Evolutionary conservation across 2,329 filamentous ascomycete genomes (phyloP).

Genomic region (Pseudogymnoascus sp.): DNA sequence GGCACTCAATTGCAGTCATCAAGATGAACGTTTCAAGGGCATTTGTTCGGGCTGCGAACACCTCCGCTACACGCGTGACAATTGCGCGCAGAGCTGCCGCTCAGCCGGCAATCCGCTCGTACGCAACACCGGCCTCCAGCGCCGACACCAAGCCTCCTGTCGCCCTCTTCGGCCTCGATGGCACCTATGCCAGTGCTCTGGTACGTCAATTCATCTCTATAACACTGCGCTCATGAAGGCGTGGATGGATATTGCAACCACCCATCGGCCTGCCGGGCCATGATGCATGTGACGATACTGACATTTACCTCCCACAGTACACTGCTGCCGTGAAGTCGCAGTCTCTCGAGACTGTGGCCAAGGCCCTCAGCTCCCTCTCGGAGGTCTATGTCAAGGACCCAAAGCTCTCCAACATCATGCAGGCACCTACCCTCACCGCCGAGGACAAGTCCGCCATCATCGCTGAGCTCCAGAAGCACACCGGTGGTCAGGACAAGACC

Average conservation of each 20-base stretch:
- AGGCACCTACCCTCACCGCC: slow-evolving; percentile 68
- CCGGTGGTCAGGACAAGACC: slow-evolving; percentile 60
- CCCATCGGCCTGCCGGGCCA: not conserved
- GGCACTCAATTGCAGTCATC: slow-evolving; percentile 23
- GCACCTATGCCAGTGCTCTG: slow-evolving; percentile 96
- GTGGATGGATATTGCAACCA: not conserved
- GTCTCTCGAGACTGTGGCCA: slow-evolving; percentile 76
- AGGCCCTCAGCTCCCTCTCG: slow-evolving; percentile 65
- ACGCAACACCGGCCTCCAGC: slow-evolving; percentile 53
- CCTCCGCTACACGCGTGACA: slow-evolving; percentile 22
- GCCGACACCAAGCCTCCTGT: slow-evolving; percentile 75
- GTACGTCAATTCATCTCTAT: slow-evolving; percentile 50
- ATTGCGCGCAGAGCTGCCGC: slow-evolving; percentile 39
- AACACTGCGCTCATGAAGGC: not conserved
- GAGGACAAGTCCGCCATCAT: slow-evolving; percentile 82
- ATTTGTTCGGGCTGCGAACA: slow-evolving; percentile 26
- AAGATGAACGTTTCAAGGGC: slow-evolving; percentile 28
- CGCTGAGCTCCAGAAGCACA: slow-evolving; percentile 77
- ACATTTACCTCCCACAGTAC: slow-evolving; percentile 54
- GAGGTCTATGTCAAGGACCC: slow-evolving; percentile 70
- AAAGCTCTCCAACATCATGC: slow-evolving; percentile 71
- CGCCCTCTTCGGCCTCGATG: slow-evolving; percentile 89
- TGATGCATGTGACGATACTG: not conserved
- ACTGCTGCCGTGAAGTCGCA: slow-evolving; percentile 87
- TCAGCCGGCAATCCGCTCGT: slow-evolving; percentile 61